phyloP scores from a whole-genome alignment of 805 yeast species.

The Candida khao-thaluensis region DNA sequence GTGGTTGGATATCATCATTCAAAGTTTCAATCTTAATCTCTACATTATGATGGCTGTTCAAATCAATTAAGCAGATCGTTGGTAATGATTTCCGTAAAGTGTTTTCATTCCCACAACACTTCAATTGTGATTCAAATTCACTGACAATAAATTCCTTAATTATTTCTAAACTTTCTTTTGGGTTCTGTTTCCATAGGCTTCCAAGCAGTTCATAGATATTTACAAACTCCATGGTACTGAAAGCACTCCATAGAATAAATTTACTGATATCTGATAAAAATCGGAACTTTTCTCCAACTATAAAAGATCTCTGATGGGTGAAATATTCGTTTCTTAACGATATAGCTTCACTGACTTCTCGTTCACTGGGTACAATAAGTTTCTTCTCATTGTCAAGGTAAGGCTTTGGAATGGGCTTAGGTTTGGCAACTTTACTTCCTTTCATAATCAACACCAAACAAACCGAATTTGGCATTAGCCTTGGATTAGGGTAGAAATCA shows the following conservation, averaged over 20 bases:
- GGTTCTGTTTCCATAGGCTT: conserved; percentile 19
- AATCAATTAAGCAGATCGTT: conserved; percentile 16
- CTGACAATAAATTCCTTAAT: conserved; percentile 7
- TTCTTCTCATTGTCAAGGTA: conserved; percentile 41
- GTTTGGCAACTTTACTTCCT: conserved; percentile 30
- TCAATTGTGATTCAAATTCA: conserved; percentile 9
- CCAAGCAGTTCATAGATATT: conserved; percentile 26
- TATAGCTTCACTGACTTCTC: conserved; percentile 29
- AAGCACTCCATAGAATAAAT: conserved; percentile 28
- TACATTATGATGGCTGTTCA: conserved; percentile 2
- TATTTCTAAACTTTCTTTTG: conserved; percentile 4
- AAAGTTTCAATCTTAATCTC: neutral
- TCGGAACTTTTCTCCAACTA: conserved; percentile 42
- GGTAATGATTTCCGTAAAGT: conserved; percentile 17
- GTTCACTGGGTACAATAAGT: conserved; percentile 37
- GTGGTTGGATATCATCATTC: neutral
- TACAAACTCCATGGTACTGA: conserved; percentile 18
- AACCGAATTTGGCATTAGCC: conserved; percentile 28
- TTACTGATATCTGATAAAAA: conserved; percentile 35
- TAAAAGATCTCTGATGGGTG: conserved; percentile 36
- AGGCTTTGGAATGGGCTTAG: conserved; percentile 45
- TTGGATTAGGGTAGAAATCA: conserved; percentile 11
- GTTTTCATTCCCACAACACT: conserved; percentile 14
- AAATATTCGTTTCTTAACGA: conserved; percentile 38
- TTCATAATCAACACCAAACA: conserved; percentile 30